phyloP scores from a whole-genome alignment of 805 yeast genomes.

The Hanseniaspora occidentalis region DNA sequence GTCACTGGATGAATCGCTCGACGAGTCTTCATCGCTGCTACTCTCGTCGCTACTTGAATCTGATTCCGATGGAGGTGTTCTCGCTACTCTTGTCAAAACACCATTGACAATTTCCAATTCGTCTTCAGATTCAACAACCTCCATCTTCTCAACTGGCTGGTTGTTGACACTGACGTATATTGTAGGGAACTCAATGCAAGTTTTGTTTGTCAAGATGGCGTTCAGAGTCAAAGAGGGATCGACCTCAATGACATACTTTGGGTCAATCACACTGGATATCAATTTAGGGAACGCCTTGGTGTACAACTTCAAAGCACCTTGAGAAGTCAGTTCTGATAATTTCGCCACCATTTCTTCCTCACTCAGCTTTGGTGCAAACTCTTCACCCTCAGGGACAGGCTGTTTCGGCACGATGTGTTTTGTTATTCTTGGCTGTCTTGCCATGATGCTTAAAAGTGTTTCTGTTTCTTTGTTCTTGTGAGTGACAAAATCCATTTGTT shows the following conservation, averaged over 20 bases:
- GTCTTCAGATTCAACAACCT: slow-evolving; percentile 10
- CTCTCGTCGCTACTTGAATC: background rate
- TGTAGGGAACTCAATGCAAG: slow-evolving; percentile 72
- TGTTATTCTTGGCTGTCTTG: slow-evolving; percentile 1
- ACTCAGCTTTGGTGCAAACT: slow-evolving; percentile 10
- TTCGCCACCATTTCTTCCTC: slow-evolving; percentile 8
- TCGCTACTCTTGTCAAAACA: slow-evolving; percentile 5
- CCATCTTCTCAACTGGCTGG: slow-evolving; percentile 18
- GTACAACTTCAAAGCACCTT: slow-evolving; percentile 12
- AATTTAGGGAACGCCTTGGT: slow-evolving; percentile 23
- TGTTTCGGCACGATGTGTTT: background rate
- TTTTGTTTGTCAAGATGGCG: slow-evolving; percentile 38
- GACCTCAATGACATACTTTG: slow-evolving; percentile 29
- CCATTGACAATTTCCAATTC: background rate
- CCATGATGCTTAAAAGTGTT: slow-evolving; percentile 4
- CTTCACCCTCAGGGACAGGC: slow-evolving; percentile 3
- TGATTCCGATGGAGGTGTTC: background rate
- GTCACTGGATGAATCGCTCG: slow-evolving; percentile 1
- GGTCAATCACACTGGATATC: slow-evolving; percentile 18
- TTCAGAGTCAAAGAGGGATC: slow-evolving; percentile 28
- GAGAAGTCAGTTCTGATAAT: slow-evolving; percentile 7
- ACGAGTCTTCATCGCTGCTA: slow-evolving; percentile 2
- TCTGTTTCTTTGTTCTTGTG: slow-evolving; percentile 1
- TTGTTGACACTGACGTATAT: slow-evolving; percentile 31
- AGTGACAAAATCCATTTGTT: slow-evolving; percentile 3